These are phyloP conservation scores for Dichotomopilus funicola DNA, from an alignment of 2,329 filamentous ascomycete genomes.

Conservation along the genomic window DNA sequence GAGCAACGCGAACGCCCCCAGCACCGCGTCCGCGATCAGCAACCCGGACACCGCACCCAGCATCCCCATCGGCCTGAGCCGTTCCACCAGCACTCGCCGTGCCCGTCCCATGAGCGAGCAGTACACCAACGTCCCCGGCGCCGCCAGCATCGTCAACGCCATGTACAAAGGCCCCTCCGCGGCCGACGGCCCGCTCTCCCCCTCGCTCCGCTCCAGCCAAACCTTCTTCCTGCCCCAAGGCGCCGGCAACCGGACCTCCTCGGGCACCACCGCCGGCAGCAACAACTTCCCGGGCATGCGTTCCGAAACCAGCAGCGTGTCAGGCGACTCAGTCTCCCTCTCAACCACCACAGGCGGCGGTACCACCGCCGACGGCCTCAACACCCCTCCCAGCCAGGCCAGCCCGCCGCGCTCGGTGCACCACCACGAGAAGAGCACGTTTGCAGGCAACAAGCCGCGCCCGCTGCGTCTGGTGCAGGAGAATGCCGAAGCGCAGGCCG, in stretches of 20 bases:
- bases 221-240: slow-evolving; percentile 55
- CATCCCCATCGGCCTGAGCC: slow-evolving; percentile 60
- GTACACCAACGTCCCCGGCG: slow-evolving; percentile 47
- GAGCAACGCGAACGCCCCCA: slow-evolving; percentile 2
- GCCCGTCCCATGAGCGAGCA: slow-evolving; percentile 58
- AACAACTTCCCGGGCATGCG: slow-evolving; percentile 69
- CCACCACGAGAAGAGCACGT: slow-evolving; percentile 50
- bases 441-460: slow-evolving; percentile 67
- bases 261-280: slow-evolving; percentile 41
- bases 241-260: slow-evolving; percentile 41
- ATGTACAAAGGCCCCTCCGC: slow-evolving; percentile 69
- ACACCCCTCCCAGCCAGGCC: slow-evolving; percentile 39
- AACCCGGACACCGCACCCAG: slow-evolving; percentile 70
- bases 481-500: slow-evolving; percentile 44
- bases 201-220: slow-evolving; percentile 52
- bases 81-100: slow-evolving; percentile 48
- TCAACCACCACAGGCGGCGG: slow-evolving; percentile 31
- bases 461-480: slow-evolving; percentile 85
- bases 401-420: slow-evolving; percentile 47
- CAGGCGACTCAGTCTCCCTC: slow-evolving; percentile 53
- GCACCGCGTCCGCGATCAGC: slow-evolving; percentile 33
- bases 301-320: slow-evolving; percentile 58
- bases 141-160: slow-evolving; percentile 72
- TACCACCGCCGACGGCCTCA: slow-evolving; percentile 39
- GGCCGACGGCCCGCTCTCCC: slow-evolving; percentile 56